A percentile compares a stretch with the other conserved stretches of the same genome.
Evolutionary conservation across 164 flowering plant species (phyloP).

Genomic region (Tetracentron sinense): DNA sequence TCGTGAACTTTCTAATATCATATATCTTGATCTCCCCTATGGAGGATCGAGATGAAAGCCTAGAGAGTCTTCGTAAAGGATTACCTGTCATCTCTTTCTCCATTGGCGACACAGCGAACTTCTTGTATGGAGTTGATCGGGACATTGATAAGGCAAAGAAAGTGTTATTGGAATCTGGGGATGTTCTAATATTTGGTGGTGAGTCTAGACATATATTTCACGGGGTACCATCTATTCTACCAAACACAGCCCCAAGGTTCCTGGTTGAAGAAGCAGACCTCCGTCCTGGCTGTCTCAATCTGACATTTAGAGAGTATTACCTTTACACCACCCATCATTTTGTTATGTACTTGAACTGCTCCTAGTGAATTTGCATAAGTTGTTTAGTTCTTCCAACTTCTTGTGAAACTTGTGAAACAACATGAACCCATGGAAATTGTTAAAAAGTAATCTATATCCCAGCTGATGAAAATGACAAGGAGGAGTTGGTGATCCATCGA

Average conservation of each 20-base stretch:
- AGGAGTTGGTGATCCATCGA: too few species aligned
- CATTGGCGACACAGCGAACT: constrained; percentile 76
- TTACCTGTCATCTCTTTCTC: constrained; percentile 93
- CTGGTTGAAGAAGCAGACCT: constrained; percentile 50
- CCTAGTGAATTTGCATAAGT: too few species aligned
- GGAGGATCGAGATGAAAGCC: constrained; percentile 78
- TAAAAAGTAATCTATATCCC: too few species aligned
- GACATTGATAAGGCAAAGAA: constrained; percentile 48
- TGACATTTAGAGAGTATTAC: constrained; percentile 72
- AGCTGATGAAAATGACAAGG: too few species aligned
- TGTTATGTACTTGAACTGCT: too few species aligned
- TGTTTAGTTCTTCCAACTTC: too few species aligned
- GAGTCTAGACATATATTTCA: constrained; percentile 70
- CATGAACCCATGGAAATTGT: too few species aligned
- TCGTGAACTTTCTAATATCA: neutral
- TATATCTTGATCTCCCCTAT: neutral
- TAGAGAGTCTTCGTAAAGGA: constrained; percentile 42
- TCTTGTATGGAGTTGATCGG: constrained; percentile 54
- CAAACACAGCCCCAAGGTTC: constrained; percentile 53
- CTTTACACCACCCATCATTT: neutral
- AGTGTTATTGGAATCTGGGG: constrained; percentile 69
- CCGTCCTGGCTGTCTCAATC: constrained; percentile 79
- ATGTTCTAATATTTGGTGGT: constrained; percentile 87
- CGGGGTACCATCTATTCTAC: constrained; percentile 52
- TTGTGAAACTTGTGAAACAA: too few species aligned